These are phyloP conservation scores for Periconia macrospinosa DNA, from an alignment of 2,329 filamentous ascomycete species.

Conservation along the genomic window DNA sequence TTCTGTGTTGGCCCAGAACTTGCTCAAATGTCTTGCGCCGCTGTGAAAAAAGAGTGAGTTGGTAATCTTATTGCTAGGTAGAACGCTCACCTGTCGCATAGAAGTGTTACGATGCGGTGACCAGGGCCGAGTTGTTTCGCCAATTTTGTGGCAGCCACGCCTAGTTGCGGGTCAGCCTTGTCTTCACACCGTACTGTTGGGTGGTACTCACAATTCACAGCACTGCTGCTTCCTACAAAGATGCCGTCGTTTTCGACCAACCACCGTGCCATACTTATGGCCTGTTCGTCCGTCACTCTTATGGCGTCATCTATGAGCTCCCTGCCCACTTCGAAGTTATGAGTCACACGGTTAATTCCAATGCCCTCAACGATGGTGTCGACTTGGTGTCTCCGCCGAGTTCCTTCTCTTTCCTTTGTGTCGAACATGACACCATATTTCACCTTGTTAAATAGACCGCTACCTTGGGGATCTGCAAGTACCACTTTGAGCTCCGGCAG, in stretches of 20 bases:
- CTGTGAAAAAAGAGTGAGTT: constrained; percentile 23
- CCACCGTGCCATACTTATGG: constrained; percentile 92
- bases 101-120: constrained; percentile 72
- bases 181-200: constrained; percentile 1
- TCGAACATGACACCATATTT: constrained; percentile 97
- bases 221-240: constrained; percentile 90
- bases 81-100: constrained; percentile 64
- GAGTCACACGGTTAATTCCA: constrained; percentile 90
- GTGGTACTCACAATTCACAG: constrained; percentile 77
- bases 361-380: constrained; percentile 97
- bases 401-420: constrained; percentile 84
- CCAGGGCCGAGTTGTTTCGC: constrained; percentile 66
- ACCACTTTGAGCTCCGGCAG: constrained; percentile 69
- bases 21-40: constrained; percentile 78
- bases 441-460: constrained; percentile 88
- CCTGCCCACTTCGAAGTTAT: constrained; percentile 86
- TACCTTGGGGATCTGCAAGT: constrained; percentile 91
- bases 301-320: constrained; percentile 90
- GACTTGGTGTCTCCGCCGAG: constrained; percentile 83
- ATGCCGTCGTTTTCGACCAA: constrained; percentile 93
- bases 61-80: not conserved
- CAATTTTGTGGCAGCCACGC: constrained; percentile 70
- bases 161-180: constrained; percentile 25
- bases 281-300: constrained; percentile 84
- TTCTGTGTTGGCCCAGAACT: constrained; percentile 78